Evolutionary conservation across 225 moss, liverwort and hornwort genomes (phyloP).

Genomic region (Asterella californica): DNA sequence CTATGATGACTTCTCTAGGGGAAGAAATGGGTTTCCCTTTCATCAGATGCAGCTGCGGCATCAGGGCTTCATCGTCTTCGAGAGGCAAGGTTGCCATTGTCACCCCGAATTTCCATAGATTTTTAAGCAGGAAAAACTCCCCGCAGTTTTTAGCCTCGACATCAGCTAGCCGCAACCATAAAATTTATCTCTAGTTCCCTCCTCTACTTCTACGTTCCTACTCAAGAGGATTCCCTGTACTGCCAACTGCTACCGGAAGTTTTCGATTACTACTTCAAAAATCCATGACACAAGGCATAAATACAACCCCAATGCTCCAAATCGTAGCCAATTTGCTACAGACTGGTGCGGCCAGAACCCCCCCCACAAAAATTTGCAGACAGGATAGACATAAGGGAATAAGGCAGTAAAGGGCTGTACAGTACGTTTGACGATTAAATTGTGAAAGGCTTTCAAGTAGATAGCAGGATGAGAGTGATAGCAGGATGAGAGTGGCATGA

Average conservation of each 20-base stretch:
- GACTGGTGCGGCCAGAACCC: not conserved
- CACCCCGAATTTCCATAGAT: constrained; percentile 8
- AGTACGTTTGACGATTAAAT: not conserved
- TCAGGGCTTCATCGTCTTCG: constrained; percentile 7
- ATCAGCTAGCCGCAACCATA: not conserved
- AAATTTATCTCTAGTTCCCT: not conserved
- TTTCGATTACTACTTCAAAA: not conserved
- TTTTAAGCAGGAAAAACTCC: constrained; percentile 12
- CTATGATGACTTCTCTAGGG: constrained; percentile 3
- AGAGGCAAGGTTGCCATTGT: constrained; percentile 13
- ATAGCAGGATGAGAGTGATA: not conserved
- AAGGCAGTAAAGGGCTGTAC: constrained; percentile 8
- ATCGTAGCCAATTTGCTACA: not conserved
- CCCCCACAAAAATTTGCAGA: not conserved
- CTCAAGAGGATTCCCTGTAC: not conserved
- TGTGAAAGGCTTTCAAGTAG: not conserved
- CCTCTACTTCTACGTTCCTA: not conserved
- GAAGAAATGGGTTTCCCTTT: constrained; percentile 9
- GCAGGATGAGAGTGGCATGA: not conserved
- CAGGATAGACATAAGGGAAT: not conserved
- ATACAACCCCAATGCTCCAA: constrained; percentile 13
- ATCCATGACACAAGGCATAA: constrained; percentile 5
- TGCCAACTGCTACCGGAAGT: constrained; percentile 4
- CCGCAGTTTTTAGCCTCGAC: constrained; percentile 1
- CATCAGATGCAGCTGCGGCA: constrained; percentile 8